Base-by-base conservation (phyloP, 2,329 filamentous ascomycete species). In the Scedosporium aurantiacum region DNA sequence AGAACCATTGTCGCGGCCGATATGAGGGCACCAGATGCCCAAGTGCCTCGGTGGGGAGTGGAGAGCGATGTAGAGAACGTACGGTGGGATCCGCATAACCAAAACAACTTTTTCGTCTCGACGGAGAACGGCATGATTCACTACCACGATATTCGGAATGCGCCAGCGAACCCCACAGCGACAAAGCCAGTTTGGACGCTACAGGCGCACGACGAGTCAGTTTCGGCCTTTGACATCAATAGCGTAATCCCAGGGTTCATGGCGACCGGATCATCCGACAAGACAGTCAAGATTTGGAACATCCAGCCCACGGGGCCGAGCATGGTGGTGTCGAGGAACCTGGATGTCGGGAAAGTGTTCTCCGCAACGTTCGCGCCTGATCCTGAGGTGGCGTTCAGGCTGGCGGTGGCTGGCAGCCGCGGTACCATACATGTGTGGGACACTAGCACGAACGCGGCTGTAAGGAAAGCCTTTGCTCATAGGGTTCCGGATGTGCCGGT, bases 271-370 rank as follows among this genome's bases (percentile, higher is more conserved):
- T 96, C 91, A 2, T 92, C 90, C 14, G 94, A 99, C 79, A 93
- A 91, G 78, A 90, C 88, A 5, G 91, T 97, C 68, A 99, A 99
- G 80, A 80, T 99, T 62, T 99, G 94, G 94, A 96, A 96, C 75
- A 85, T 97, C 62, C 83, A 88, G 67, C 74, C 87, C 12, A 83
- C 83, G 47, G 91, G 91, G 2, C 94, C 94, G 1, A 89, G 86
- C 63, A 89, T 99, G 84, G 91, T 99, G 1, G 90, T 95, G 4
- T 89, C 90, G 27, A 86, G 94, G 66, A 93, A 97, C 73, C 78
- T 97, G 55, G 94, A 95, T 61, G 90, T 99, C 18, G 94, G 94
- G 63, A 95, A 93, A 75, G 89, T 99, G 43, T 99, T 99, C 75
- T 90, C 90, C 10, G 89, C 92, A 2, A 83, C 82, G 5, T 99